Evolutionary conservation across 495 filamentous ascomycete genomes (phyloP).

Genomic region (Neurospora cerealis): DNA sequence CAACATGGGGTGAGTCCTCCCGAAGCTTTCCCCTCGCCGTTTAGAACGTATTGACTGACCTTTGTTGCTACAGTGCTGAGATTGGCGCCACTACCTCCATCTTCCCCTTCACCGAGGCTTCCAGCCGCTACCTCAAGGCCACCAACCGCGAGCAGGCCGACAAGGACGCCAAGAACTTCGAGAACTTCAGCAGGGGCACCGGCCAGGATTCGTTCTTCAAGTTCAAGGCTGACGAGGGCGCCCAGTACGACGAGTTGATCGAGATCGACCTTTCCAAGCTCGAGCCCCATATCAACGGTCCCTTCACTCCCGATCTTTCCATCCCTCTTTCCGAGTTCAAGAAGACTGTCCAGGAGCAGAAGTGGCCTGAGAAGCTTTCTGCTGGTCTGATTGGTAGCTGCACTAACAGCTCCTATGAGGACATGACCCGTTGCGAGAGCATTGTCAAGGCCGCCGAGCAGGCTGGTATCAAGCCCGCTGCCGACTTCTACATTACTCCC

Average conservation of each 20-base stretch:
- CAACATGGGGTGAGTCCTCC: slow-evolving; percentile 51
- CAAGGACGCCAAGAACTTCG: slow-evolving; percentile 45
- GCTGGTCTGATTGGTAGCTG: slow-evolving; percentile 95
- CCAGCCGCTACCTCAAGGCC: slow-evolving; percentile 62
- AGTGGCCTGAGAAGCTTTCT: slow-evolving; percentile 84
- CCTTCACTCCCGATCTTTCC: slow-evolving; percentile 90
- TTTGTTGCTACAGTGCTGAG: slow-evolving; percentile 45
- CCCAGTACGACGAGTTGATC: slow-evolving; percentile 81
- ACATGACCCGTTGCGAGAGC: slow-evolving; percentile 91
- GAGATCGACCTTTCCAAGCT: slow-evolving; percentile 85
- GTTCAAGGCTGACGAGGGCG: slow-evolving; percentile 65
- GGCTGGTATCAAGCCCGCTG: slow-evolving; percentile 78
- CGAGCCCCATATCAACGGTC: slow-evolving; percentile 96
- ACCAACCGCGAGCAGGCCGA: slow-evolving; percentile 72
- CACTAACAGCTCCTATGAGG: slow-evolving; percentile 96
- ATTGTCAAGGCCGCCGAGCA: slow-evolving; percentile 81
- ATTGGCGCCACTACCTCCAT: slow-evolving; percentile 94
- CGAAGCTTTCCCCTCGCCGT: background rate
- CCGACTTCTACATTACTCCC: slow-evolving; percentile 90
- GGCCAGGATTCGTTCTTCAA: slow-evolving; percentile 30
- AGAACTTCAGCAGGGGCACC: slow-evolving; percentile 27
- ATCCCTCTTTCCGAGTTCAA: slow-evolving; percentile 85
- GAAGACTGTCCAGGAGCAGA: slow-evolving; percentile 66
- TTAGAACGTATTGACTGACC: background rate
- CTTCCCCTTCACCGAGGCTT: slow-evolving; percentile 51